Evolutionary conservation across 495 filamentous ascomycete species (phyloP).

Genomic region (Elaphomyces granulatus): DNA sequence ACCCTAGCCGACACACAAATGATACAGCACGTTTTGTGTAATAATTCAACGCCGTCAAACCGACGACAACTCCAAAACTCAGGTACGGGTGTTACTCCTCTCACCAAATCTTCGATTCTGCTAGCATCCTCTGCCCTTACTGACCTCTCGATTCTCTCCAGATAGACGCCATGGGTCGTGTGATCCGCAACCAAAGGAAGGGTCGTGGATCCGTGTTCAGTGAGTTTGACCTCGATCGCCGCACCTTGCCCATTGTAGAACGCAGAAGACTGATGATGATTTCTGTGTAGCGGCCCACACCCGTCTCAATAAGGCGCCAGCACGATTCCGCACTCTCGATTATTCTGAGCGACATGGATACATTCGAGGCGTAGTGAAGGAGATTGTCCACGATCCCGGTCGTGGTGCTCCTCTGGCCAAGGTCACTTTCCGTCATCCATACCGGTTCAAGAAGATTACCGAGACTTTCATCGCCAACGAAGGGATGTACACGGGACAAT

Average conservation of each 20-base stretch:
- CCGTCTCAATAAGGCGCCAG: conserved; percentile 80
- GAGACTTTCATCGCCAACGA: conserved; percentile 99
- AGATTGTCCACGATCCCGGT: conserved; percentile 97
- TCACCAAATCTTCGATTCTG: conserved; percentile 15
- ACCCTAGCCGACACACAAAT: too few species aligned
- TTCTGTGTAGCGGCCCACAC: conserved; percentile 56
- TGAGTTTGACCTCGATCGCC: conserved; percentile 35
- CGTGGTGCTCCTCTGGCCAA: conserved; percentile 95
- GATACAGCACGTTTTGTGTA: too few species aligned
- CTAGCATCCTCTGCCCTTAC: conserved; percentile 20
- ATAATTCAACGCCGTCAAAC: conserved; percentile 4
- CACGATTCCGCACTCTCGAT: conserved; percentile 91
- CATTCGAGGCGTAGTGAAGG: conserved; percentile 90
- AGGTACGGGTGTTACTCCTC: conserved; percentile 29
- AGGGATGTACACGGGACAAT: conserved; percentile 99
- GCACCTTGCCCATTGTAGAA: conserved; percentile 8
- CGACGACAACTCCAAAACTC: conserved; percentile 34
- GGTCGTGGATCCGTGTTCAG: conserved; percentile 97
- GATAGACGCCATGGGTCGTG: conserved; percentile 54
- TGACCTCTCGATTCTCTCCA: conserved; percentile 26
- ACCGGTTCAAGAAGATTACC: conserved; percentile 77
- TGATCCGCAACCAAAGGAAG: conserved; percentile 96
- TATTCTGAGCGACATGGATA: conserved; percentile 95
- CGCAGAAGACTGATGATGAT: conserved; percentile 28
- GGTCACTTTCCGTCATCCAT: conserved; percentile 87